Evolutionary conservation across 192 early-diverging fungal genomes (phyloP).

Genomic region (Podila horticola): DNA sequence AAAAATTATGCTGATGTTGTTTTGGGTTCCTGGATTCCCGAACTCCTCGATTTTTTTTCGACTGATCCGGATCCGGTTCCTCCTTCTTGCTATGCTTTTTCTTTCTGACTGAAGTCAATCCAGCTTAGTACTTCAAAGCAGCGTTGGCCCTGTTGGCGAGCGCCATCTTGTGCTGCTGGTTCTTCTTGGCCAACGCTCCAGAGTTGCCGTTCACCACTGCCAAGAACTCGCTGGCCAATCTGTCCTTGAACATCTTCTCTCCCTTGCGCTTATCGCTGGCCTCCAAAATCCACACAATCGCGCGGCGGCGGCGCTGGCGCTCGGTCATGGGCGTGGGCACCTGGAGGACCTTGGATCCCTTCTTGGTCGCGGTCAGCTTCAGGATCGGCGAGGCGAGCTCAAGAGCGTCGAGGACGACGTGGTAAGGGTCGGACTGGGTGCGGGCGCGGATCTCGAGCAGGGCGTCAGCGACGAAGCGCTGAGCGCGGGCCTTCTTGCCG

Average conservation of each 20-base stretch:
- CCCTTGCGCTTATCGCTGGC: slow-evolving; percentile 68
- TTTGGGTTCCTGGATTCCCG: too few relatives aligned
- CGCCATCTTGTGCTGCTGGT: slow-evolving; percentile 81
- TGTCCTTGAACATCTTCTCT: slow-evolving; percentile 72
- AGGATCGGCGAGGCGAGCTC: slow-evolving; percentile 80
- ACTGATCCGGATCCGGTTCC: too few relatives aligned
- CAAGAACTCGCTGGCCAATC: slow-evolving; percentile 83
- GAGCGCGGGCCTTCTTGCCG: slow-evolving; percentile 88
- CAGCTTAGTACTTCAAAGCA: slow-evolving; percentile 51
- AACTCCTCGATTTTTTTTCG: not conserved
- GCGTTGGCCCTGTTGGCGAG: slow-evolving; percentile 85
- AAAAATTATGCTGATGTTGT: not conserved
- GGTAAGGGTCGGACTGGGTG: slow-evolving; percentile 73
- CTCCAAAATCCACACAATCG: slow-evolving; percentile 89
- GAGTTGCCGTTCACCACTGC: slow-evolving; percentile 81
- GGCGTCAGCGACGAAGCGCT: slow-evolving; percentile 72
- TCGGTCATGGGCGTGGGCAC: slow-evolving; percentile 82
- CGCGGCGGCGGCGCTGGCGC: slow-evolving; percentile 78
- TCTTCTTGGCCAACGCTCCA: slow-evolving; percentile 77
- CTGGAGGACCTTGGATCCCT: slow-evolving; percentile 85
- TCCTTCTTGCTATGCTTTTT: too few relatives aligned
- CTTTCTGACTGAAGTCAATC: too few relatives aligned
- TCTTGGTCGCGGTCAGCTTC: slow-evolving; percentile 73
- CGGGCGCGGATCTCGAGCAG: slow-evolving; percentile 71
- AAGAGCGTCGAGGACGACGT: slow-evolving; percentile 75